Evolutionary conservation across 768 basidiomycete species (phyloP).

Genomic region (Daedalea quercina): DNA sequence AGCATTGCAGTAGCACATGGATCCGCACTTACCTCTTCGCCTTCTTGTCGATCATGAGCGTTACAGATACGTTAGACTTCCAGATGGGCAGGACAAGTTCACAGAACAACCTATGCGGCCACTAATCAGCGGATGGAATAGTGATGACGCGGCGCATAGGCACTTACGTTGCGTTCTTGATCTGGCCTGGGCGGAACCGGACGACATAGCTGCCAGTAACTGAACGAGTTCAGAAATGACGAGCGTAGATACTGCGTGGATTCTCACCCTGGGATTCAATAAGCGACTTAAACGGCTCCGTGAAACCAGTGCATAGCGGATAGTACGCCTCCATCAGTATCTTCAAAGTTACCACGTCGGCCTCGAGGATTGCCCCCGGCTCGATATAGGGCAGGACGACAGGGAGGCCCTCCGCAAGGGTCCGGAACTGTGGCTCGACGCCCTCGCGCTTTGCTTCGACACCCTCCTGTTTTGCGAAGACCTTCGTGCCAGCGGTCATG

Average conservation of each 20-base stretch:
- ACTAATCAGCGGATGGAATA: neutral
- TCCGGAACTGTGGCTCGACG: slow-evolving; percentile 55
- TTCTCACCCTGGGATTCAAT: slow-evolving; percentile 51
- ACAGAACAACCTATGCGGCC: slow-evolving; percentile 50
- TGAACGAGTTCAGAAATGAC: slow-evolving; percentile 20
- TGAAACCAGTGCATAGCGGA: slow-evolving; percentile 63
- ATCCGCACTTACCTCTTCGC: slow-evolving; percentile 62
- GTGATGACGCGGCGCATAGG: neutral
- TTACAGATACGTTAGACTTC: slow-evolving; percentile 85
- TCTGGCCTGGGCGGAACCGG: slow-evolving; percentile 50
- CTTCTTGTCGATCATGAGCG: slow-evolving; percentile 94
- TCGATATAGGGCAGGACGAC: slow-evolving; percentile 80
- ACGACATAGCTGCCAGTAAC: slow-evolving; percentile 70
- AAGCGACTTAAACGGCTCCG: slow-evolving; percentile 46
- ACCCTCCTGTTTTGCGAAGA: slow-evolving; percentile 85
- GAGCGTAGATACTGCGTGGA: neutral
- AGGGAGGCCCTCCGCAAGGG: slow-evolving; percentile 80
- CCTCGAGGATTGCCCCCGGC: slow-evolving; percentile 52
- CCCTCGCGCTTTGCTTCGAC: slow-evolving; percentile 41
- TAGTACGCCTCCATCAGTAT: slow-evolving; percentile 75
- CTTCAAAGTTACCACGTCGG: slow-evolving; percentile 49
- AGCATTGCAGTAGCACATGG: neutral
- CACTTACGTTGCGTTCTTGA: slow-evolving; percentile 50
- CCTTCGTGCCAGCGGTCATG: slow-evolving; percentile 89
- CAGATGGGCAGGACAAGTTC: slow-evolving; percentile 90